phyloP scores from a whole-genome alignment of 768 basidiomycete species.

The Lentinus brumalis region DNA sequence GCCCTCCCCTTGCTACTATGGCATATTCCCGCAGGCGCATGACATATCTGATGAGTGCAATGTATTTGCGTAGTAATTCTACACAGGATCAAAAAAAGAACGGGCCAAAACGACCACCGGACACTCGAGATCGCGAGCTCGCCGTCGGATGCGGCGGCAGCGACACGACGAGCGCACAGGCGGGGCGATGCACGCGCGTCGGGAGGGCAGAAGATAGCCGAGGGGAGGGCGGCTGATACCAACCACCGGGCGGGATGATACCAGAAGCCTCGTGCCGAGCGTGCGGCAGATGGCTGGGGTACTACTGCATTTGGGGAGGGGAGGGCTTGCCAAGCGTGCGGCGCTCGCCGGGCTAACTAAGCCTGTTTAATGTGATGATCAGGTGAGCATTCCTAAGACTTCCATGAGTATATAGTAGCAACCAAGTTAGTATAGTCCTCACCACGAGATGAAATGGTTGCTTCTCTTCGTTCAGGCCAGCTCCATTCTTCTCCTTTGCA shows the following conservation, averaged over 20 bases:
- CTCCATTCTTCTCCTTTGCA: too few species aligned
- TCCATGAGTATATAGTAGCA: too few species aligned
- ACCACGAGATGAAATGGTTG: too few species aligned
- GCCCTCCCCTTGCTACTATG: neutral
- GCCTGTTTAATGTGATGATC: neutral
- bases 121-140: slow-evolving; percentile 1
- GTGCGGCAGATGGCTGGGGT: neutral
- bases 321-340: neutral
- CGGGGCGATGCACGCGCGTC: neutral
- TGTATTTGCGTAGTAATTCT: neutral
- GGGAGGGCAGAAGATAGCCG: neutral
- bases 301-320: neutral
- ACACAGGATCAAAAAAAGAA: neutral
- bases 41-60: too few species aligned
- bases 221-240: neutral
- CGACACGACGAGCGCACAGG: neutral
- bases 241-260: neutral
- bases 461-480: too few species aligned
- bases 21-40: neutral
- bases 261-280: neutral
- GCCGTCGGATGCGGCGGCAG: neutral
- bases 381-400: too few species aligned
- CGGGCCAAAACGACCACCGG: neutral
- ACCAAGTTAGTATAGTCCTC: too few species aligned
- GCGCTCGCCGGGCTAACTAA: neutral